These are phyloP conservation scores for Exsudoporus floridanus DNA, from an alignment of 1,284 basidiomycete species.

Conservation along the genomic window DNA sequence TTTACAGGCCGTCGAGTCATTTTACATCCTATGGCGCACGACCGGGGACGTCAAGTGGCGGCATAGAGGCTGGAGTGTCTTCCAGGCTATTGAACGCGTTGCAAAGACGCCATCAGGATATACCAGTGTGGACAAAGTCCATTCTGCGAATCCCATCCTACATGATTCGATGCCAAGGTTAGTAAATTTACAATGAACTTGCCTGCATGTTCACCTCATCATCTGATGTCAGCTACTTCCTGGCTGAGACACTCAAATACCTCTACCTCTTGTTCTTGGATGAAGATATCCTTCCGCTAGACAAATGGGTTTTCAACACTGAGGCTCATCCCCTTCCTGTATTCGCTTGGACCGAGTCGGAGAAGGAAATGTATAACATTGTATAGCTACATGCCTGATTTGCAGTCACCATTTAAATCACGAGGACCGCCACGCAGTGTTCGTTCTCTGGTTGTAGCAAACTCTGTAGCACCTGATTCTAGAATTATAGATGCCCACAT, in stretches of 20 bases:
- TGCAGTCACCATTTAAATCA: neutral
- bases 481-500: neutral
- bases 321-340: conserved; percentile 80
- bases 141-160: conserved; percentile 36
- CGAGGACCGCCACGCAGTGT: neutral
- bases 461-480: neutral
- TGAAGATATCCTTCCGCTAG: conserved; percentile 59
- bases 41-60: conserved; percentile 71
- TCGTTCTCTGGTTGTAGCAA: neutral
- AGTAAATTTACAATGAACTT: conserved; percentile 6
- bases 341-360: conserved; percentile 61
- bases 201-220: neutral
- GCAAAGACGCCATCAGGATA: conserved; percentile 58
- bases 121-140: conserved; percentile 53
- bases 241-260: conserved; percentile 74
- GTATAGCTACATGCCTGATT: neutral
- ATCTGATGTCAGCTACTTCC: conserved; percentile 52
- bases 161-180: conserved; percentile 71
- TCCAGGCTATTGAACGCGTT: conserved; percentile 64
- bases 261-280: conserved; percentile 63
- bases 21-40: conserved; percentile 69
- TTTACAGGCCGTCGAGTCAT: conserved; percentile 62
- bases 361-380: conserved; percentile 43
- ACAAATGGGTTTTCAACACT: conserved; percentile 83
- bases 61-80: conserved; percentile 76